phyloP scores from a whole-genome alignment of 805 yeast genomes.

The Geotrichum ghanense region DNA sequence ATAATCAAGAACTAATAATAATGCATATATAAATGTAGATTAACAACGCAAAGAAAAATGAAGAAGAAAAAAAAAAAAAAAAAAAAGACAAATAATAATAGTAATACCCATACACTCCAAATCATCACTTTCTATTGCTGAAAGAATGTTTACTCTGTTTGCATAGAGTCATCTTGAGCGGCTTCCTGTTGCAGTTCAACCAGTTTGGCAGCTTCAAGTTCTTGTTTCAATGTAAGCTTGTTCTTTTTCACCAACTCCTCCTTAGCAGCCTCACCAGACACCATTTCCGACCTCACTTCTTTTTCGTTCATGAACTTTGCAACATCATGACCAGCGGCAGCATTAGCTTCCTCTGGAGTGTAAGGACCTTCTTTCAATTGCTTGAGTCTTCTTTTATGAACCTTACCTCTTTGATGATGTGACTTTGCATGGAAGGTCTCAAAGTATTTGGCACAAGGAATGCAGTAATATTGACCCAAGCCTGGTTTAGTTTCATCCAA shows the following conservation, averaged over 20 bases:
- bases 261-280: conserved; percentile 5
- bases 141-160: not conserved
- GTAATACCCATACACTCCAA: no score
- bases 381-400: conserved; percentile 79
- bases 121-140: not conserved
- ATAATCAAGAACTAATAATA: not conserved
- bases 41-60: not conserved
- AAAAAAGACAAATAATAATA: no score
- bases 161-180: not conserved
- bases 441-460: conserved; percentile 87
- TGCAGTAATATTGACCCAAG: conserved; percentile 85
- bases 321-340: conserved; percentile 75
- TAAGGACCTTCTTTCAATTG: conserved; percentile 71
- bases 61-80: not conserved
- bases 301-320: conserved; percentile 54
- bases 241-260: conserved; percentile 15
- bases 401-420: conserved; percentile 62
- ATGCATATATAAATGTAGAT: no score
- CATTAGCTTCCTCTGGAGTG: conserved; percentile 79
- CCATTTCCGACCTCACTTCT: conserved; percentile 40
- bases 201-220: not conserved
- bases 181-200: not conserved
- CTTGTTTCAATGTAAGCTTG: not conserved
- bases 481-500: conserved; percentile 89
- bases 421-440: conserved; percentile 66